These are phyloP conservation scores for Exophiala aquamarina DNA, from an alignment of 2,329 filamentous ascomycete species.

Conservation along the genomic window DNA sequence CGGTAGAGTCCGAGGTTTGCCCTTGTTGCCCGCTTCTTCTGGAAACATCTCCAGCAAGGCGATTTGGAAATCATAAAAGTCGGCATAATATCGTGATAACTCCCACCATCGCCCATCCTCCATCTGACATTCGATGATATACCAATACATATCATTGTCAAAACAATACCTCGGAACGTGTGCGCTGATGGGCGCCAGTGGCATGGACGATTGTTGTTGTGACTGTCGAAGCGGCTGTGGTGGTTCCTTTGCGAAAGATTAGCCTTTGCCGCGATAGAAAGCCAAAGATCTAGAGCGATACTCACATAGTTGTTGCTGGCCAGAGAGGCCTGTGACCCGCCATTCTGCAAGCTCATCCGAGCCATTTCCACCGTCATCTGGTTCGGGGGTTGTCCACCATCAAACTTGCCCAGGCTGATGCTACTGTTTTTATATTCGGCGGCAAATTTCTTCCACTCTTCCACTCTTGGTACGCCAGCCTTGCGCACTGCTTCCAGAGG, in stretches of 20 bases:
- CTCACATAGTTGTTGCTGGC: slow-evolving; percentile 24
- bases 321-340: slow-evolving; percentile 21
- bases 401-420: slow-evolving; percentile 91
- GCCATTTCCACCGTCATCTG: slow-evolving; percentile 71
- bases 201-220: slow-evolving; percentile 47
- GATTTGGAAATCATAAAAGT: slow-evolving; percentile 99
- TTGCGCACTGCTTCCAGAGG: slow-evolving; percentile 80
- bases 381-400: slow-evolving; percentile 44
- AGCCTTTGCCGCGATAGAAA: slow-evolving; percentile 35
- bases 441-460: slow-evolving; percentile 99
- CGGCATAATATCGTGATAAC: slow-evolving; percentile 90
- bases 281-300: slow-evolving; percentile 30
- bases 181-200: slow-evolving; percentile 76
- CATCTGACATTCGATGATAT: slow-evolving; percentile 87
- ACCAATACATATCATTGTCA: slow-evolving; percentile 98
- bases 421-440: slow-evolving; percentile 99
- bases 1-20: slow-evolving; percentile 77
- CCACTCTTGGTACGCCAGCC: slow-evolving; percentile 89
- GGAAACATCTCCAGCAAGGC: slow-evolving; percentile 89
- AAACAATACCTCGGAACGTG: slow-evolving; percentile 92
- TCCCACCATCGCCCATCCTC: slow-evolving; percentile 93
- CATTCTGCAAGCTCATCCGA: slow-evolving; percentile 70
- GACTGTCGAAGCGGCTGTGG: slow-evolving; percentile 45
- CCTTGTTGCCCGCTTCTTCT: slow-evolving; percentile 84
- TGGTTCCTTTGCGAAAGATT: slow-evolving; percentile 34